phyloP scores from a whole-genome alignment of 495 filamentous ascomycete species.

The Sporormia fimetaria region DNA sequence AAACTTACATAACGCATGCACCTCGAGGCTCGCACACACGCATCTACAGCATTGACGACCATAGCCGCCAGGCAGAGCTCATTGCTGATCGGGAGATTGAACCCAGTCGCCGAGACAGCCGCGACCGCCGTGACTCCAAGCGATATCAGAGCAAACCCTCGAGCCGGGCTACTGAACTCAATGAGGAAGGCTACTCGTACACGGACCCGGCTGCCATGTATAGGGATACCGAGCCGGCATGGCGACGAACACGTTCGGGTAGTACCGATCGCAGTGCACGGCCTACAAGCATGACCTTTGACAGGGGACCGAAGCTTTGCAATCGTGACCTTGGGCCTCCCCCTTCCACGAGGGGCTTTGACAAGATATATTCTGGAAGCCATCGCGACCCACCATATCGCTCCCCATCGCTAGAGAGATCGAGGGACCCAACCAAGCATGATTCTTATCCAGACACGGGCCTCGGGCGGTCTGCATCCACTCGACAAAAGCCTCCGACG shows the following conservation, averaged over 20 bases:
- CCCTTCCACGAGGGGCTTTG: constrained; percentile 33
- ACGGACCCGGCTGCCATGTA: constrained; percentile 35
- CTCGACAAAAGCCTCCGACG: constrained; percentile 14
- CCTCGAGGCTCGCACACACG: constrained; percentile 28
- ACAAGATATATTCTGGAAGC: constrained; percentile 29
- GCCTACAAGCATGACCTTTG: constrained; percentile 30
- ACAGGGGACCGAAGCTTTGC: constrained; percentile 13
- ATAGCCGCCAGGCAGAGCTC: constrained; percentile 20
- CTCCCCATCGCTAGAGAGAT: constrained; percentile 18
- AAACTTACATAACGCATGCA: constrained; percentile 24
- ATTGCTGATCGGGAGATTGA: constrained; percentile 20
- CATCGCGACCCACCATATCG: constrained; percentile 20
- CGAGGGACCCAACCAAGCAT: constrained; percentile 17
- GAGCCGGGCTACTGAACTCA: constrained; percentile 13
- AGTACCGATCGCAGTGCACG: constrained; percentile 30
- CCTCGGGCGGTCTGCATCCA: constrained; percentile 24
- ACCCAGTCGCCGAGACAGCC: constrained; percentile 19
- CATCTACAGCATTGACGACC: constrained; percentile 32
- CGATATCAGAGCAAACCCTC: constrained; percentile 23
- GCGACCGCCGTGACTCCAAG: constrained; percentile 16
- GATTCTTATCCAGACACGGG: constrained; percentile 26
- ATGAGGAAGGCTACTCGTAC: constrained; percentile 32
- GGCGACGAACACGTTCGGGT: constrained; percentile 28
- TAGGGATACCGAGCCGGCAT: constrained; percentile 32
- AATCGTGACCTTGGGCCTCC: constrained; percentile 30